Evolutionary conservation across 768 basidiomycete genomes (phyloP).

Genomic region (Lactarius hengduanensis): DNA sequence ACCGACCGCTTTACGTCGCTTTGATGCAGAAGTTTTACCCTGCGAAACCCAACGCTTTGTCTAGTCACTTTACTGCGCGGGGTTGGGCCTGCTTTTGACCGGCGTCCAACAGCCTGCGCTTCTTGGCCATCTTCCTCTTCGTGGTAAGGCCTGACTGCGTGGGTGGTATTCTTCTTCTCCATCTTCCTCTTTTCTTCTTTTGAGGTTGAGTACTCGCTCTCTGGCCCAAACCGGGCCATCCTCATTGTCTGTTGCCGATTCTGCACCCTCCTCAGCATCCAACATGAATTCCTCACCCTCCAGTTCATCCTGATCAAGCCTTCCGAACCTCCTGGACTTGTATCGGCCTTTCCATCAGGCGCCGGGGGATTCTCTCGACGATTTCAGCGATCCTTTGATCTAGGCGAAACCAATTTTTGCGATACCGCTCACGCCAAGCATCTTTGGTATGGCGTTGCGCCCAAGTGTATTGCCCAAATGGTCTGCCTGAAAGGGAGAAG

Average conservation of each 20-base stretch:
- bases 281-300: not conserved
- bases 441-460: conserved; percentile 27
- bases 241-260: conserved; percentile 12
- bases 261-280: not conserved
- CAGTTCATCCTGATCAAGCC: not conserved
- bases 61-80: not conserved
- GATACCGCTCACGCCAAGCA: conserved; percentile 32
- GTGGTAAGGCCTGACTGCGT: not conserved
- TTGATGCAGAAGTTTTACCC: not conserved
- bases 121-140: conserved; percentile 5
- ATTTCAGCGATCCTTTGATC: conserved; percentile 26
- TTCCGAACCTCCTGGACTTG: conserved; percentile 10
- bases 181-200: conserved; percentile 22
- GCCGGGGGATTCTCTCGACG: conserved; percentile 21
- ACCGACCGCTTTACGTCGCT: conserved; percentile 13
- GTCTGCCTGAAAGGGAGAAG: conserved; percentile 5
- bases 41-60: not conserved
- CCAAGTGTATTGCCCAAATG: conserved; percentile 25
- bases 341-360: conserved; percentile 25
- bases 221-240: conserved; percentile 5
- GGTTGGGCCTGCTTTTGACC: not conserved
- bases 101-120: not conserved
- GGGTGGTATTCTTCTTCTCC: not conserved
- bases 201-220: conserved; percentile 1
- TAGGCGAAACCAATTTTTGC: conserved; percentile 26